phyloP scores from a whole-genome alignment of 2,329 filamentous ascomycete species.

The Shiraia sp. region DNA sequence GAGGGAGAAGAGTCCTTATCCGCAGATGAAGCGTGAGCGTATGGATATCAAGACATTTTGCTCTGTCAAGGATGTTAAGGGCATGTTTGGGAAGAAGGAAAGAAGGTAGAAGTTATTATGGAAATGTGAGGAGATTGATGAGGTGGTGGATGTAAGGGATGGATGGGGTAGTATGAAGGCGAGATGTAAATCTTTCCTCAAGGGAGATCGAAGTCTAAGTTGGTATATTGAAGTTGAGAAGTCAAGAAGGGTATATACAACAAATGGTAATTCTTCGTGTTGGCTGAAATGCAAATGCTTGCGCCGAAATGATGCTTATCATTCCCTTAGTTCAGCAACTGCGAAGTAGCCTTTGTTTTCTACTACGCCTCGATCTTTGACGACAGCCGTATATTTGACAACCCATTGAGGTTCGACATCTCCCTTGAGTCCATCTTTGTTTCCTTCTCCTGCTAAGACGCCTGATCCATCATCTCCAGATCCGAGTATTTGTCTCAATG shows the following conservation, averaged over 20 bases:
- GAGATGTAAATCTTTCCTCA: too few relatives aligned
- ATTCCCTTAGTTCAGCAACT: constrained; percentile 66
- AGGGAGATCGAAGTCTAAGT: not conserved
- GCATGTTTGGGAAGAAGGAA: too few relatives aligned
- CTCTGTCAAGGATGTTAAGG: too few relatives aligned
- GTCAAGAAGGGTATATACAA: not conserved
- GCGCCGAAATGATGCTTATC: constrained; percentile 1
- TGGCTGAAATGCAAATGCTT: not conserved
- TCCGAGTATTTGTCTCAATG: constrained; percentile 80
- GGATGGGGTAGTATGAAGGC: not conserved
- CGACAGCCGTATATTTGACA: constrained; percentile 94
- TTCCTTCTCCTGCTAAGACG: constrained; percentile 67
- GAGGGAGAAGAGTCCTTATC: too few relatives aligned
- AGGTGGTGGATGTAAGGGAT: not conserved
- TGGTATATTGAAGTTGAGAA: too few relatives aligned
- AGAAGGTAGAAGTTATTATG: too few relatives aligned
- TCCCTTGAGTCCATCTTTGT: constrained; percentile 66
- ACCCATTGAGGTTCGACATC: constrained; percentile 91
- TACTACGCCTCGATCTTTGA: constrained; percentile 90
- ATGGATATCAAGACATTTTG: too few relatives aligned
- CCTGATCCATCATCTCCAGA: constrained; percentile 72
- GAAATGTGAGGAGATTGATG: too few relatives aligned
- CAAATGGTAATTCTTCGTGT: not conserved
- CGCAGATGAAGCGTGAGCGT: too few relatives aligned
- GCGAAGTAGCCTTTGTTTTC: constrained; percentile 99